Conservation (phyloP, 2,329 filamentous ascomycete species). For the Alternaria conjuncta region DNA sequence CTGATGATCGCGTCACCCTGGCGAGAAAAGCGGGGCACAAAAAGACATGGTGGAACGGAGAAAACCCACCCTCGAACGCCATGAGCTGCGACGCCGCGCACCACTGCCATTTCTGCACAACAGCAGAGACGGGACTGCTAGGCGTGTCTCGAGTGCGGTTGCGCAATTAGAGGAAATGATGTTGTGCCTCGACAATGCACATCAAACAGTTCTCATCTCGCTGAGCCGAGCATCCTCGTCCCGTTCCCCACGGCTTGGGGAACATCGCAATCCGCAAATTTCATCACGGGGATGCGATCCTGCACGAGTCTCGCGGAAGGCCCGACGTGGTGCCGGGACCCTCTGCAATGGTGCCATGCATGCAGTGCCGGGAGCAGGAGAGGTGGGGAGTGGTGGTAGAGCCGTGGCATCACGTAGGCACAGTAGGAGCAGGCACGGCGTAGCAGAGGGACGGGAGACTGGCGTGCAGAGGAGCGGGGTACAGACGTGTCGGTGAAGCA, state of each 20-base stretch:
- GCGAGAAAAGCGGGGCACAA: constrained; percentile 23
- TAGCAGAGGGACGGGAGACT: neutral
- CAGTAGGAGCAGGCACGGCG: neutral
- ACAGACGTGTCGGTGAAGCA: constrained; percentile 35
- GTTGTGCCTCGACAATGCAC: constrained; percentile 15
- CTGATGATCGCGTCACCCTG: constrained; percentile 25
- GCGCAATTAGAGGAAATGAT: constrained; percentile 22
- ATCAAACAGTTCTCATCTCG: constrained; percentile 36
- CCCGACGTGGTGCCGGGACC: constrained; percentile 16
- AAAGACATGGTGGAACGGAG: constrained; percentile 24
- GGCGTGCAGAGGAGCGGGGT: constrained; percentile 28
- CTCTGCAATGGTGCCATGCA: constrained; percentile 13
- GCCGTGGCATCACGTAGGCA: constrained; percentile 3
- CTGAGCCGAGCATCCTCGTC: constrained; percentile 7
- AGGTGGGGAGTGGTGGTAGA: constrained; percentile 10
- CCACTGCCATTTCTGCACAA: neutral
- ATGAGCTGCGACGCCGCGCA: constrained; percentile 13
- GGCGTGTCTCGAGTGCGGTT: neutral
- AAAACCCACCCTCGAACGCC: constrained; percentile 10
- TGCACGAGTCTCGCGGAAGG: constrained; percentile 18
- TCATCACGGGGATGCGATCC: constrained; percentile 11
- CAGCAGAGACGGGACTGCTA: constrained; percentile 1
- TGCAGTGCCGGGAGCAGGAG: constrained; percentile 7
- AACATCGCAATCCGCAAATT: constrained; percentile 5
- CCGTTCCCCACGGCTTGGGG: constrained; percentile 34